Base-by-base conservation (phyloP, 2,329 filamentous ascomycete genomes). In the Ophiostoma sp. region DNA sequence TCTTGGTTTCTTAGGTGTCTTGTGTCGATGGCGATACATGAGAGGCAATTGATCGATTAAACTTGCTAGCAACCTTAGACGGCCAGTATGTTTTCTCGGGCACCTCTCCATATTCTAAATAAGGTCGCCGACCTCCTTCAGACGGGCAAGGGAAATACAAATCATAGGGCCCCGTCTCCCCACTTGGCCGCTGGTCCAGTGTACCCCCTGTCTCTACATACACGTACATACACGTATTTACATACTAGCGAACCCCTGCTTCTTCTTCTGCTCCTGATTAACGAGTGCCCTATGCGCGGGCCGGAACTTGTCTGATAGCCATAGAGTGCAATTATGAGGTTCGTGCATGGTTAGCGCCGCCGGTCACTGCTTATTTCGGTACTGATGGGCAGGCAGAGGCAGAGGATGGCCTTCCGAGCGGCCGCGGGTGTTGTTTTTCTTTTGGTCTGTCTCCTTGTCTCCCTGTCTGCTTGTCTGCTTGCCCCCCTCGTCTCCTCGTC, bases 81-180 rank as follows among this genome's bases (percentile, higher is more conserved):
- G 1, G 27, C 27, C 27, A 27, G 27, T 27, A 27, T 27, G 27
- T 27, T 27, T 27, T 27, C 27, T 64, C n/a, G 66, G 45, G 41
- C 42, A 68, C 14, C 64, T 47, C 64, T 47, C 47, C 12, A 63
- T 42, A 52, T 44, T 4, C n/a, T 11, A 67, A 67, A 64, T 64
- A 65, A 70, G 69, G 69, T 70, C 69, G 69, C 65, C 69, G 69
- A 70, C 69, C 69, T 70, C 67, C 62, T 65, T 68, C 47, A 47
- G 27, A 27, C 27, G 27, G 27, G 27, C 55, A 38, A 60, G 55
- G 27, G 27, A 60, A 60, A 38, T 27, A 60, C 55, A 60, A 60
- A 36, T 38, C 27, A 60, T 62, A 40, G 40, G 9, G n/a, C 38
- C 38, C 60, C 60, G 27, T 40, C 36, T 45, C 64, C 16, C 64